phyloP scores from a whole-genome alignment of 75 land plant genomes.

The Cryptomeria japonica region DNA sequence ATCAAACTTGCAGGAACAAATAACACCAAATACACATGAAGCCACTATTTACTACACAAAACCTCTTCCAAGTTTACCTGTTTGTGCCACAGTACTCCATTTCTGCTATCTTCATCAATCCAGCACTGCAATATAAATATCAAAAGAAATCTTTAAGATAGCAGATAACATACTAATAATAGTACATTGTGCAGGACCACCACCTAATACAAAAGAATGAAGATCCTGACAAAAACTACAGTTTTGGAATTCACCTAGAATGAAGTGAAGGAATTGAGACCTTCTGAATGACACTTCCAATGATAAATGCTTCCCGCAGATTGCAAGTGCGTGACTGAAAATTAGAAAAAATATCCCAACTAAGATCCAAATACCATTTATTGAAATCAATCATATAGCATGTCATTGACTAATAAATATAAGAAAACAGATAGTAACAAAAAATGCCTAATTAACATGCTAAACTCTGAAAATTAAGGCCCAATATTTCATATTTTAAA shows the following conservation, averaged over 20 bases:
- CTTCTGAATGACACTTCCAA: constrained; percentile 91
- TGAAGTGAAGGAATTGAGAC: constrained; percentile 89
- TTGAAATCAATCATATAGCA: not conserved
- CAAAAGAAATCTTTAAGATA: not conserved
- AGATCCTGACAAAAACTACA: not conserved
- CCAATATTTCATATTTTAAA: not conserved
- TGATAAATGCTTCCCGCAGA: constrained; percentile 88
- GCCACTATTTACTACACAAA: not conserved
- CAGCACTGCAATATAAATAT: constrained; percentile 59
- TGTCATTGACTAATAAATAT: not conserved
- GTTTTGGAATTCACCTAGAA: constrained; percentile 59
- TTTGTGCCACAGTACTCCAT: constrained; percentile 98
- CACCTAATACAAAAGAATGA: not conserved
- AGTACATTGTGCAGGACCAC: not conserved
- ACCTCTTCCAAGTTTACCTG: constrained; percentile 45
- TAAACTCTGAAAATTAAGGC: not conserved
- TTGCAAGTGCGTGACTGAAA: constrained; percentile 89
- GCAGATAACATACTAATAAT: not conserved
- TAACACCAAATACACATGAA: not conserved
- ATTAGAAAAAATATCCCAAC: constrained; percentile 2
- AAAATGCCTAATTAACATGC: not conserved
- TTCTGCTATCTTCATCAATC: constrained; percentile 85
- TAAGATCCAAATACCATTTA: not conserved
- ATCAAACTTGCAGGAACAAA: not conserved
- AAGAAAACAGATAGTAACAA: not conserved